A percentile compares a stretch with the other conserved stretches of the same genome.
Evolutionary conservation across 805 yeast genomes (phyloP).

Genomic region (Saccharomycopsis selenospora): DNA sequence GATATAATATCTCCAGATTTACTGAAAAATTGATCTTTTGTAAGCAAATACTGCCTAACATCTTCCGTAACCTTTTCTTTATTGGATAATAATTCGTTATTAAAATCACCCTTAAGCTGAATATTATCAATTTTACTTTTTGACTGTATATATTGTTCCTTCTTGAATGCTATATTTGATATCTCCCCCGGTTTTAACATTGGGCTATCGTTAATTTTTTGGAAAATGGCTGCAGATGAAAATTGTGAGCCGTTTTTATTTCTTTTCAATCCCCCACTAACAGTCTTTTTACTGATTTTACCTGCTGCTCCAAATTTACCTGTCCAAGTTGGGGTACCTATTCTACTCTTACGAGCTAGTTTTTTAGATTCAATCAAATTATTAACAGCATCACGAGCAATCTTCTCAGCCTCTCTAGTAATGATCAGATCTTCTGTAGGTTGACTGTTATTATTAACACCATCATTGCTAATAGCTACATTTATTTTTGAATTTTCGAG

Average conservation of each 20-base stretch:
- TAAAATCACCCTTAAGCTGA: conserved; percentile 4
- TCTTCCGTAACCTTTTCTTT: conserved; percentile 27
- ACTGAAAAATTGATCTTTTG: conserved; percentile 35
- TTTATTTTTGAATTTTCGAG: conserved; percentile 65
- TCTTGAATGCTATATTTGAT: conserved; percentile 14
- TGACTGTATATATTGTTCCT: no score
- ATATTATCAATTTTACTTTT: conserved; percentile 13
- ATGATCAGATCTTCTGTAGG: conserved; percentile 28
- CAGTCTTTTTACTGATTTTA: conserved; percentile 27
- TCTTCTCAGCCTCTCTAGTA: conserved; percentile 55
- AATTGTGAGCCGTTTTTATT: conserved; percentile 2
- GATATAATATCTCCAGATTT: conserved; percentile 43
- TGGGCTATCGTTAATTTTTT: conserved; percentile 1
- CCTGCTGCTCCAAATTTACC: conserved; percentile 89
- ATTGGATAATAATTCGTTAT: conserved; percentile 20
- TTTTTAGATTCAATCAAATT: conserved; percentile 51
- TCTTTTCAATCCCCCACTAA: conserved; percentile 1
- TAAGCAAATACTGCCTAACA: conserved; percentile 35
- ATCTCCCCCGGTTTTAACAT: conserved; percentile 17
- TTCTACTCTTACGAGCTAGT: conserved; percentile 33
- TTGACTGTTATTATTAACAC: conserved; percentile 49
- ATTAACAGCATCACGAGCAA: conserved; percentile 45
- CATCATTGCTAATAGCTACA: conserved; percentile 72
- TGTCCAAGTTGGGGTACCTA: conserved; percentile 95
- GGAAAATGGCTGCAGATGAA: conserved; percentile 13